Evolutionary conservation across 495 filamentous ascomycete genomes (phyloP), one percentile per base, ranked within the genome.

Genomic region (Aspergillus conjunctus): DNA sequence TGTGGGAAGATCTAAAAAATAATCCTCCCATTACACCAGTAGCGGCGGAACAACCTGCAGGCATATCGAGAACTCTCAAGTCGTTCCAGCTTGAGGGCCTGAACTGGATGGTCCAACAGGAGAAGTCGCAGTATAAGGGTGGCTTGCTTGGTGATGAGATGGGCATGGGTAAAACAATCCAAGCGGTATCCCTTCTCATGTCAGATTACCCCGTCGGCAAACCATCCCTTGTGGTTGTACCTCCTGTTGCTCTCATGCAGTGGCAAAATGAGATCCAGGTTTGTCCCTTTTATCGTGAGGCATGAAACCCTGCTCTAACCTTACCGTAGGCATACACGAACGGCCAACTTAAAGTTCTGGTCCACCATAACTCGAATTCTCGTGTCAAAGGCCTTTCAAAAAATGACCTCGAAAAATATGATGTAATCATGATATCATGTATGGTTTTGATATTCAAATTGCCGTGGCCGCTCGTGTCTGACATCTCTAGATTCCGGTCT

Each of bases 151-250:
- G 93, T 48, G 94, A 98, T 66, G 92, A 96, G 70, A 97, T 97
- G 92, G 92, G 92, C 18, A 94, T 98, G 83, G 94, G 94, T 31
- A 98, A 98, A 79, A 98, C 94, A 0, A 97, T 98, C 41, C 94
- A 98, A 70, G 92, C 94, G 2, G 92, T 98, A 7, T 95, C 93
- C 9, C 81, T 98, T 14, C 91, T 98, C 70, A 98, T 98, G 93
- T 96, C 92, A 7, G 93, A 98, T 69, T 96, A 89, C 64, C 92
- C 93, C 17, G 89, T 88, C 33, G 85, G 86, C 53, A 71, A 85
- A 33, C 91, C 94, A 6, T 91, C 93, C 4, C 77, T 98, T 7
- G 94, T 98, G 7, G 81, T 97, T 44, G 91, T 96, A 1, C 94
- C 94, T 14, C 95, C 94, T 3, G 94, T 98, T 55, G 94, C 94